Evolutionary conservation across 805 yeast species (phyloP), one percentile per base, ranked within the genome.

Genomic region (Zygoascus bituminiphila): DNA sequence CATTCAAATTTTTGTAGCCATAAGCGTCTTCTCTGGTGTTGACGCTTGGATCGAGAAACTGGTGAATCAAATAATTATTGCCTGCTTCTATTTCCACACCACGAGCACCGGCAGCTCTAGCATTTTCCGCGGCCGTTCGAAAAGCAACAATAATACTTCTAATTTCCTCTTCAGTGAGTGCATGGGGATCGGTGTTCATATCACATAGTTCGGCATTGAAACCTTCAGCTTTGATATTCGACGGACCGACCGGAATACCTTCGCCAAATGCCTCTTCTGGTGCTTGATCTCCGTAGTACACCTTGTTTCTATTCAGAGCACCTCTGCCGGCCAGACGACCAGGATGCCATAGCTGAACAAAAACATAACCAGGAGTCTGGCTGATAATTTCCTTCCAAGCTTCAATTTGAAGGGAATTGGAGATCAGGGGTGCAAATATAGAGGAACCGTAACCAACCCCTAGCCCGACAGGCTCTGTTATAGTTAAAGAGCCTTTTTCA

Each of bases 41-140:
- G 24, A 75, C 62, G 39, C 59, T 54, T 1, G 66, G 62, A 29
- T 76, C 70, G 46, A 76, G 55, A 54, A 82, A 79, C 55, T 72
- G 69, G 56, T 70, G 67, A 31, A 75, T 51, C 44, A 81, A 61
- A 56, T 76, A 79, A 2, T 87, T 86, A 60, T 80, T 79, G 20
- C 88, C 88, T 35, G 69, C 69, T 61, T 82, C 86, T 45, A 82
- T 66, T 58, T 80, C 86, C 42, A 83, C 75, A 53, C 81, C 81
- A 61, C 83, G 87, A 45, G 76, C 71, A 0, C 81, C 79, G 6
- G 79, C 73, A 12, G 67, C 70, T 24, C 72, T 64, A 1, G 85
- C 77, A 51, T 72, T 69, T 50, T 68, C 64, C 64, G 82, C 80
- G 31, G 78, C 77, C 1, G 53, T 51, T 7, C 67, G 74, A 55